phyloP scores from a whole-genome alignment of 2,329 filamentous ascomycete species.

The Raffaelea arxii region DNA sequence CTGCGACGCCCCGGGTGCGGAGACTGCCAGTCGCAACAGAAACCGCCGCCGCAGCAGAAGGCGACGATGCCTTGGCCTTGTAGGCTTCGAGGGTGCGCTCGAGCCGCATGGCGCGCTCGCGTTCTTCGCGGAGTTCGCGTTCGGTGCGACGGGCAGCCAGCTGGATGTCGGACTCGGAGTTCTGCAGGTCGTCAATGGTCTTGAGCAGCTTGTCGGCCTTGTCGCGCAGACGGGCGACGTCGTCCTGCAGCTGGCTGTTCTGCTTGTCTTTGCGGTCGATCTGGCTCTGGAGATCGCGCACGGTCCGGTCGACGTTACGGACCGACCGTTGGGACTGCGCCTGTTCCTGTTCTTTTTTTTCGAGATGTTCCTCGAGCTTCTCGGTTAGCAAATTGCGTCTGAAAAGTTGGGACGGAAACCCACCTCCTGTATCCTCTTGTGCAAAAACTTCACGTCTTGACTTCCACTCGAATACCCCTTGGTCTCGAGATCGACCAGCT shows the following conservation, averaged over 20 bases:
- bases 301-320: conserved; percentile 85
- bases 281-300: conserved; percentile 86
- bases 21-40: conserved; percentile 40
- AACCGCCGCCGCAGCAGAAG: conserved; percentile 19
- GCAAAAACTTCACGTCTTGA: conserved; percentile 89
- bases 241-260: conserved; percentile 69
- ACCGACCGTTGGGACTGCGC: conserved; percentile 76
- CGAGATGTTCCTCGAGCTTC: conserved; percentile 80
- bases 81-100: conserved; percentile 81
- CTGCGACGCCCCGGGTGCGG: conserved; percentile 22
- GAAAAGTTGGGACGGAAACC: conserved; percentile 22
- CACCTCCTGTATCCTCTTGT: conserved; percentile 92
- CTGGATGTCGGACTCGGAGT: conserved; percentile 72
- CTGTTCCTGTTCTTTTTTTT: conserved; percentile 69
- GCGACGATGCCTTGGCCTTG: conserved; percentile 38
- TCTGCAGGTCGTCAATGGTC: conserved; percentile 89
- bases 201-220: conserved; percentile 82
- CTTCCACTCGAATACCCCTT: conserved; percentile 93
- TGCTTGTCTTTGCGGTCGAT: conserved; percentile 90
- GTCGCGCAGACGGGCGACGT: conserved; percentile 76
- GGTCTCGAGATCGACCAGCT: conserved; percentile 86
- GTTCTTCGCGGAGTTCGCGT: conserved; percentile 80
- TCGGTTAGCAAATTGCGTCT: conserved; percentile 2
- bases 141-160: conserved; percentile 77
- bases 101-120: conserved; percentile 69